Evolutionary conservation across 345 rosid genomes (phyloP).

Genomic region (Syzygium aromaticum): DNA sequence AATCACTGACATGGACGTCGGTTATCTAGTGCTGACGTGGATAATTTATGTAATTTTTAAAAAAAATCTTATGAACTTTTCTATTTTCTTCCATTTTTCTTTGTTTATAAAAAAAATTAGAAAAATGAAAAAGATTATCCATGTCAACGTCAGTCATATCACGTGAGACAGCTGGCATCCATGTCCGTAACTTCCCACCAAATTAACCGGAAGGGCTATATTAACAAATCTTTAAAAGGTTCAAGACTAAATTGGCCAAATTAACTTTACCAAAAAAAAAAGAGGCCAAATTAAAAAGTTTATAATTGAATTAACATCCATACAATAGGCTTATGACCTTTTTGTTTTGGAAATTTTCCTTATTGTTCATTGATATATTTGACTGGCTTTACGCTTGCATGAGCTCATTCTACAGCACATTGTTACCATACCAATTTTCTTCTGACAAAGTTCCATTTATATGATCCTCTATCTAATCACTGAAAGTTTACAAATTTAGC

Average conservation of each 20-base stretch:
- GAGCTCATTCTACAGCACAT: neutral
- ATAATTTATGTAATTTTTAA: neutral
- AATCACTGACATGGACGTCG: accelerated
- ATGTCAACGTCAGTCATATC: accelerated
- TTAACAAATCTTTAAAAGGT: neutral
- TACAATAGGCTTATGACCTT: neutral
- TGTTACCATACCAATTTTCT: neutral
- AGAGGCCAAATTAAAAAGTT: neutral
- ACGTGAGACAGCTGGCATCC: accelerated
- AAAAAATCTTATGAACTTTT: too few relatives aligned
- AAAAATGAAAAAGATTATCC: neutral
- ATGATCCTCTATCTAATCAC: neutral
- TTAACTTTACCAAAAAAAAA: too few relatives aligned
- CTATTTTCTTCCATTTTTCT: too few relatives aligned
- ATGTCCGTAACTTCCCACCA: accelerated
- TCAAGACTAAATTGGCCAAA: neutral
- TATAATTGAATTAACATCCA: neutral
- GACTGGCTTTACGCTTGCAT: neutral
- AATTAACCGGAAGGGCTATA: neutral
- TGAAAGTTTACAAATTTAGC: neutral
- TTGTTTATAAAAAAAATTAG: neutral
- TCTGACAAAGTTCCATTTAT: neutral
- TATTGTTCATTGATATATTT: neutral
- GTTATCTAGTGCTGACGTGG: neutral
- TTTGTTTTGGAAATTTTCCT: neutral